Conservation (phyloP, 768 basidiomycete species). For the Cystofilobasidium bisporidii region DNA sequence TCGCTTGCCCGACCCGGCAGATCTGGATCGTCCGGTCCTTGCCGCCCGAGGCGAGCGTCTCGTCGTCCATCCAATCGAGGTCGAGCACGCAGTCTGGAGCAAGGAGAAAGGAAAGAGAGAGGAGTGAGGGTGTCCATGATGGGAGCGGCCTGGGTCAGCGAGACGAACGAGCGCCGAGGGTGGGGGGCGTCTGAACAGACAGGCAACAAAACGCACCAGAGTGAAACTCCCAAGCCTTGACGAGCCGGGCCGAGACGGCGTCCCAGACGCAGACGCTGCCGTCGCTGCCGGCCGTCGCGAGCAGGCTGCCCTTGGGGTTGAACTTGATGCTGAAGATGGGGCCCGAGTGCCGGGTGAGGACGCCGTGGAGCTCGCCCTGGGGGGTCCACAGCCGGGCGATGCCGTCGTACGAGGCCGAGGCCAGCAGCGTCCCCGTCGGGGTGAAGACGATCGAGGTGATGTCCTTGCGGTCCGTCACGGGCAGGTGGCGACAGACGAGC, state of each 20-base stretch:
- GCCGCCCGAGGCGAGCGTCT: conserved; percentile 23
- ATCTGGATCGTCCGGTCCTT: conserved; percentile 27
- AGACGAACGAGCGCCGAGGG: no score
- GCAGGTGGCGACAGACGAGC: conserved; percentile 19
- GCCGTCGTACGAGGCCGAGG: conserved; percentile 36
- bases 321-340: conserved; percentile 58
- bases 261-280: conserved; percentile 72
- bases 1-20: conserved; percentile 35
- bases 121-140: background rate
- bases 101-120: background rate
- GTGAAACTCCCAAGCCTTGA: conserved; percentile 38
- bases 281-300: conserved; percentile 68
- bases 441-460: conserved; percentile 29
- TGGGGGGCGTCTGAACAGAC: background rate
- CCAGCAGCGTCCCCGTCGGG: conserved; percentile 32
- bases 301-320: conserved; percentile 61
- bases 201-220: background rate
- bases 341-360: conserved; percentile 24
- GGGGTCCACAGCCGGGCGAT: conserved; percentile 38
- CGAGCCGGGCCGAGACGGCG: conserved; percentile 52
- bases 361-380: conserved; percentile 19
- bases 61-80: conserved; percentile 26
- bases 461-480: conserved; percentile 27
- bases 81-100: conserved; percentile 20
- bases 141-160: no score